Conservation (phyloP, 371 early-diverging fungal genomes). For the Paraphysoderma sedebokerense region DNA sequence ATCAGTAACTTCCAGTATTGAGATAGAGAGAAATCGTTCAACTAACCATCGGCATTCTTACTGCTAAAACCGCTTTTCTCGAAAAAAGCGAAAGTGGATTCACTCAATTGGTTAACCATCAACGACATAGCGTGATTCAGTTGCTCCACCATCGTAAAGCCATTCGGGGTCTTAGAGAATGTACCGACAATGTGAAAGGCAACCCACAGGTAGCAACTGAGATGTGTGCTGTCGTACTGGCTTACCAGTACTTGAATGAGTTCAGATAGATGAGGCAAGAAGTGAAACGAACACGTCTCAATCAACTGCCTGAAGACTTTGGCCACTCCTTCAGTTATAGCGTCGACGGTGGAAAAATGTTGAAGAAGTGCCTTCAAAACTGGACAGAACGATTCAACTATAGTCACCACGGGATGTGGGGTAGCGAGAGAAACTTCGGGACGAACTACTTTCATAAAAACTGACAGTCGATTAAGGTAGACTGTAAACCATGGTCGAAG, state of each 20-base stretch:
- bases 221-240: not conserved
- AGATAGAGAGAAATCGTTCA: too few species aligned
- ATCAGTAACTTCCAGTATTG: too few species aligned
- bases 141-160: not conserved
- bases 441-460: not conserved
- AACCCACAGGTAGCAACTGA: constrained; percentile 1
- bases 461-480: not conserved
- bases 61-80: too few species aligned
- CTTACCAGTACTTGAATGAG: not conserved
- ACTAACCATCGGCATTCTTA: too few species aligned
- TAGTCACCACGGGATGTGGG: not conserved
- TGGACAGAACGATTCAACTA: not conserved
- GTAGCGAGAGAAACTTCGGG: not conserved
- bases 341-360: not conserved
- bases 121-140: too few species aligned
- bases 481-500: not conserved
- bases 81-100: too few species aligned
- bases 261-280: not conserved
- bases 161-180: not conserved
- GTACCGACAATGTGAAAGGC: not conserved
- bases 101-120: too few species aligned
- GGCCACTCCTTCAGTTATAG: not conserved
- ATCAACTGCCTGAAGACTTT: not conserved
- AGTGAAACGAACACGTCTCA: not conserved
- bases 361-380: not conserved